Base-by-base conservation (phyloP, 805 yeast species). In the Saccharomycopsis malanga region DNA sequence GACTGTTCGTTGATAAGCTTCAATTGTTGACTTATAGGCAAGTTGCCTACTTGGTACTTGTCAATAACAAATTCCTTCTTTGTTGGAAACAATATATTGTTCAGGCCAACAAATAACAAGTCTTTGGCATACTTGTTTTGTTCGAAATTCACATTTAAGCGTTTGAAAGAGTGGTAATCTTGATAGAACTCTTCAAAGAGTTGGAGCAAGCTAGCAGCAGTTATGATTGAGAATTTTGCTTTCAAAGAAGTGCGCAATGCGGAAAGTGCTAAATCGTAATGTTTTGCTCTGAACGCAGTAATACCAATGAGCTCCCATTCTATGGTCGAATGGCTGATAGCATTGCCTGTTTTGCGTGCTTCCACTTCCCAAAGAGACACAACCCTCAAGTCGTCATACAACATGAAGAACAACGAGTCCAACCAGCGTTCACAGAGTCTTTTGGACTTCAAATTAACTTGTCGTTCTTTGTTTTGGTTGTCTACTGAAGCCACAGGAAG, bases 261-360 rank as follows among this genome's bases (percentile, higher is more conserved):
- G 15, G 80, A 68, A 30, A 75, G 59, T 1, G 74, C 72, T 39
- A 72, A 71, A 40, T 67, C 68, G 57, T 61, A 75, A 52, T 73
- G 69, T 55, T 70, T 72, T 1, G 74, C 69, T 53, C 76, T 66
- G 42, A 66, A 61, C 27, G 74, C 66, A 18, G 81, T 71, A 5
- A 76, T 63, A 0, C 89, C 91, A 39, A 83, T 67, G 53, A 83
- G 63, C 56, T 80, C 84, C 91, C 91, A 84, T 58, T 84, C 87
- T 22, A 83, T 59, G 0, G 85, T 83, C 57, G 80, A 75, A 54
- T 79, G 81, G 46, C 67, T 70, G 12, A 68, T 60, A 3, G 56
- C 55, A 34, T 41, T 60, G 37, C 57, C 60, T 18, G 52, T 53
- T 32, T 54, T 55, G 4, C 47, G 20, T 3, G 61, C 49, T 22